Conservation (phyloP, 805 yeast genomes). For the Pichia manshurica region DNA sequence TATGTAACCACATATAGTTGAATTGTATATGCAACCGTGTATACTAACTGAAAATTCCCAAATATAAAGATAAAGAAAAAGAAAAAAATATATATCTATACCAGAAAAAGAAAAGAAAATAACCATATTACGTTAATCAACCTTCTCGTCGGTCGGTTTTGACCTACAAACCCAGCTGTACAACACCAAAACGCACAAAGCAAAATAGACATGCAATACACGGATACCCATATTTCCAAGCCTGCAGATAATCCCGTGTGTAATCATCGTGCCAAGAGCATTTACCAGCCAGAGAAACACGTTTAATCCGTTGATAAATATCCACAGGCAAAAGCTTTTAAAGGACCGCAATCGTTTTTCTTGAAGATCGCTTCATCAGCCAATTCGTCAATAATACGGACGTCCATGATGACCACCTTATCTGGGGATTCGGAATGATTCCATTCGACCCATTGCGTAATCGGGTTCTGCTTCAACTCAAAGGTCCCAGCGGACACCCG, state of each 20-base stretch:
- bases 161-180: not conserved
- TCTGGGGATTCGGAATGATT: constrained; percentile 39
- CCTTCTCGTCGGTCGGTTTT: not conserved
- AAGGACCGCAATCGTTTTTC: constrained; percentile 15
- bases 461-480: constrained; percentile 43
- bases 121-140: no score
- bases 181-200: constrained; percentile 13
- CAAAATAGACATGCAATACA: constrained; percentile 11
- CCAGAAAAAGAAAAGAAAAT: no score
- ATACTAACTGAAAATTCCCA: no score
- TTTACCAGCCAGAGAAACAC: not conserved
- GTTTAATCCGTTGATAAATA: constrained; percentile 15
- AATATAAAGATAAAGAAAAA: no score
- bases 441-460: constrained; percentile 64
- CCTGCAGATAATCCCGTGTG: constrained; percentile 27
- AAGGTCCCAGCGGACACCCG: constrained; percentile 47
- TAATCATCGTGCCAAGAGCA: not conserved
- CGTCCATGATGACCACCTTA: not conserved
- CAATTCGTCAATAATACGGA: not conserved
- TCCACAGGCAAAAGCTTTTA: constrained; percentile 34
- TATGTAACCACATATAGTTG: no score
- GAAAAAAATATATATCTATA: no score
- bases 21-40: no score
- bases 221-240: constrained; percentile 14
- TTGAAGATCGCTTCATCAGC: constrained; percentile 7